A percentile compares a stretch with the other conserved stretches of the same genome.
phyloP scores from a whole-genome alignment of 192 early-diverging fungal species.

The Coemansia sp. region DNA sequence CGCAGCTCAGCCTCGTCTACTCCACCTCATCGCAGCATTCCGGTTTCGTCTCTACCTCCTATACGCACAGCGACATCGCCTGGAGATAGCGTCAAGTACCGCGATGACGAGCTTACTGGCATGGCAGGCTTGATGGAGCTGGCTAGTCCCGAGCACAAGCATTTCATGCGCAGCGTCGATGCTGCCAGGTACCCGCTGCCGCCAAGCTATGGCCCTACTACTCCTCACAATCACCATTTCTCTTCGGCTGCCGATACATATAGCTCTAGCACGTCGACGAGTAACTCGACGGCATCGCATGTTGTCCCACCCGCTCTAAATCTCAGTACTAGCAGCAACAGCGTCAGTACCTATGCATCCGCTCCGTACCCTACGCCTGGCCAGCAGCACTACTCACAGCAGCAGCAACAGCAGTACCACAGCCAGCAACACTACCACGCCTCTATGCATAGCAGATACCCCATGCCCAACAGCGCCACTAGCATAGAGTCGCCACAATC shows the following conservation, averaged over 20 bases:
- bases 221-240: conserved; percentile 9
- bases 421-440: conserved; percentile 13
- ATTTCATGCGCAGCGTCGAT: conserved; percentile 20
- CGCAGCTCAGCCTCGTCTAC: conserved; percentile 11
- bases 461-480: conserved; percentile 9
- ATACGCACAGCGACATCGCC: conserved; percentile 14
- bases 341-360: conserved; percentile 5
- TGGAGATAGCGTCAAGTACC: conserved; percentile 17
- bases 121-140: conserved; percentile 56
- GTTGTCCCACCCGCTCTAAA: conserved; percentile 28
- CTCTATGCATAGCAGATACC: conserved; percentile 15
- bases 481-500: conserved; percentile 11
- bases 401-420: conserved; percentile 17
- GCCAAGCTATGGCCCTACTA: not conserved
- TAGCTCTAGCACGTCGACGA: conserved; percentile 38
- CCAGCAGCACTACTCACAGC: conserved; percentile 10
- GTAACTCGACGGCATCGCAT: conserved; percentile 36
- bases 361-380: conserved; percentile 7
- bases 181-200: conserved; percentile 8
- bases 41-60: conserved; percentile 25
- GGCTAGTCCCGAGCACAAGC: conserved; percentile 25
- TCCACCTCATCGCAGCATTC: conserved; percentile 29
- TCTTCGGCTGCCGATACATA: conserved; percentile 12
- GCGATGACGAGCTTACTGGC: conserved; percentile 52
- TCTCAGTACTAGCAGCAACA: conserved; percentile 3